Conservation (phyloP, 139 green algal genomes). For the Picochlorum sp. region DNA sequence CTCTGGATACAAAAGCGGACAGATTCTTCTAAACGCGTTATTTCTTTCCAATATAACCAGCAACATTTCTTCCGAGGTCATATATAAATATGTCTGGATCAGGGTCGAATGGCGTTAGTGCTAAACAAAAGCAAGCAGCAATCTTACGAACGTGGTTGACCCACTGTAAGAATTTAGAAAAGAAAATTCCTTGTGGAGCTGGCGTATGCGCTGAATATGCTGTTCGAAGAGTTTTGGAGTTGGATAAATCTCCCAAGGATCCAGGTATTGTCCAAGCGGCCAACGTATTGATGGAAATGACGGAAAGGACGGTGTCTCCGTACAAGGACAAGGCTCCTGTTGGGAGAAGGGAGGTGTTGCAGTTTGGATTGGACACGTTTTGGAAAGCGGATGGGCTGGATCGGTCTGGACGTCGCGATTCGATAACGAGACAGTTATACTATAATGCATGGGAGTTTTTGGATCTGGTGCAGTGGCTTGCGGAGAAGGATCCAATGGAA, state of each 20-base stretch:
- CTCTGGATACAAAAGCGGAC: too few species aligned
- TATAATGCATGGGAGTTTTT: slow-evolving; percentile 9
- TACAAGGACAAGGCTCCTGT: background rate
- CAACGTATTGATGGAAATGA: too few species aligned
- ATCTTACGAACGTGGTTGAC: background rate
- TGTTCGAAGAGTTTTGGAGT: background rate
- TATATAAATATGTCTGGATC: too few species aligned
- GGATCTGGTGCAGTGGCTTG: slow-evolving; percentile 1
- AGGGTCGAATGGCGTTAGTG: too few species aligned
- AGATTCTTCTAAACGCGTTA: too few species aligned
- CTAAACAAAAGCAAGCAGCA: background rate
- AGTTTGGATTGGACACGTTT: slow-evolving; percentile 6
- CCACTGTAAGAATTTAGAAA: background rate
- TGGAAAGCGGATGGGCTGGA: slow-evolving; percentile 1
- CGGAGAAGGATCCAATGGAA: background rate
- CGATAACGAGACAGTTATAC: background rate
- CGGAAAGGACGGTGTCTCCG: background rate
- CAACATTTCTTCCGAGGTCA: too few species aligned
- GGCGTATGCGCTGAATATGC: slow-evolving; percentile 1
- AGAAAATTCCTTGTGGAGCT: background rate
- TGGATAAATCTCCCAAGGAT: too few species aligned
- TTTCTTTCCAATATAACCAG: too few species aligned
- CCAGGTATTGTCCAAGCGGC: too few species aligned
- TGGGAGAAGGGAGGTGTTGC: background rate
- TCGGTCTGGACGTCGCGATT: background rate